phyloP scores from a whole-genome alignment of 345 rosid genomes.

The Viola odorata region DNA sequence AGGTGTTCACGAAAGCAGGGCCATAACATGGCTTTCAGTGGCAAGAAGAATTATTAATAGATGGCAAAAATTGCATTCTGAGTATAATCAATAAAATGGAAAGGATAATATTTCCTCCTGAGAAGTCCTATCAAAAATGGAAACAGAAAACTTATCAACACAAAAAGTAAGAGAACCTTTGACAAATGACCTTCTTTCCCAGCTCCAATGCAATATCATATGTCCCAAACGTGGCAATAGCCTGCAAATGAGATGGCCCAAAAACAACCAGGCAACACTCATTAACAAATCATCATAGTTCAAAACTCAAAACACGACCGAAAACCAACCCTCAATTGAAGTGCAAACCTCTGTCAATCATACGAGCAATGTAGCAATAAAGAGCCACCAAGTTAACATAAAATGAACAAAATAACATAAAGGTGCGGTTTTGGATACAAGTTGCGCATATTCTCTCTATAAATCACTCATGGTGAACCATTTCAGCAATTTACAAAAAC shows the following conservation, averaged over 20 bases:
- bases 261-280: neutral
- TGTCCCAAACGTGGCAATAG: conserved; percentile 79
- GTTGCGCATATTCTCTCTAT: too few species aligned
- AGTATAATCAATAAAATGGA: neutral
- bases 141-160: neutral
- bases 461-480: too few species aligned
- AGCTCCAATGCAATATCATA: conserved; percentile 82
- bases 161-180: conserved; percentile 42
- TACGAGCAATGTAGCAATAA: neutral
- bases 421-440: too few species aligned
- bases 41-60: neutral
- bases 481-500: too few species aligned
- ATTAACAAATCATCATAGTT: neutral
- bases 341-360: neutral
- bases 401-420: neutral
- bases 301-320: neutral
- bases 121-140: neutral
- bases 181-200: conserved; percentile 90
- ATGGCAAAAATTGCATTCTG: neutral
- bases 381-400: neutral
- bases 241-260: conserved; percentile 34
- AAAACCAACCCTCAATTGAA: neutral
- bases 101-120: neutral
- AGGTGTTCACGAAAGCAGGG: too few species aligned
- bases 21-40: neutral